Percentiles rank a stretch among this genome's conserved stretches.
These are phyloP conservation scores for Neohortaea acidophila DNA, from an alignment of 495 filamentous ascomycete genomes.

Conservation along the genomic window DNA sequence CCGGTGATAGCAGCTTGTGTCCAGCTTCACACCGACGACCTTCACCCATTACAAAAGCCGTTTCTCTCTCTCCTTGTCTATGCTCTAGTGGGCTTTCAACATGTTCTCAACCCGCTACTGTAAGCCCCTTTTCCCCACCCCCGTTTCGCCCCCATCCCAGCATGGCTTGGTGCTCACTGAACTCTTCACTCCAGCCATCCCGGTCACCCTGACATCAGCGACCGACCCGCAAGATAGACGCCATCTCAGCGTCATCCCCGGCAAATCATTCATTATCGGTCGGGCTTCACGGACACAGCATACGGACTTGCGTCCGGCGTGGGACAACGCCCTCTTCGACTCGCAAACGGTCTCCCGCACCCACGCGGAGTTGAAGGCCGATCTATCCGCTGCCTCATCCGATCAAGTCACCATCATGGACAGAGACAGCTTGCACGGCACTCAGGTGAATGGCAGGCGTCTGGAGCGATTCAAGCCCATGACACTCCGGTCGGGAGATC, in stretches of 20 bases:
- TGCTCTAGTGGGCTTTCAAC: neutral
- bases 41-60: neutral
- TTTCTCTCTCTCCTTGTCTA: neutral
- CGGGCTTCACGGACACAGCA: constrained; percentile 43
- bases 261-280: constrained; percentile 33
- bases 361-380: constrained; percentile 47
- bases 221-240: constrained; percentile 2
- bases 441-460: constrained; percentile 25
- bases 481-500: constrained; percentile 4
- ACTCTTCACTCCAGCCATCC: neutral
- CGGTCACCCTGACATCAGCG: constrained; percentile 5
- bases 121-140: neutral
- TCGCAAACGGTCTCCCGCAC: constrained; percentile 68
- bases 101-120: neutral
- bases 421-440: constrained; percentile 44
- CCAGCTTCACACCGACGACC: neutral
- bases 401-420: constrained; percentile 34
- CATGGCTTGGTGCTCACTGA: neutral
- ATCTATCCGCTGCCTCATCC: neutral
- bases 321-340: constrained; percentile 59
- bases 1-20: neutral
- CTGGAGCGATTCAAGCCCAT: constrained; percentile 7
- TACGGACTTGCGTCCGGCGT: constrained; percentile 35
- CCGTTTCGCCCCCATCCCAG: neutral
- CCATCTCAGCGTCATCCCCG: constrained; percentile 3